phyloP scores from a whole-genome alignment of 495 filamentous ascomycete genomes.

The Hypomontagnella monticulosa region DNA sequence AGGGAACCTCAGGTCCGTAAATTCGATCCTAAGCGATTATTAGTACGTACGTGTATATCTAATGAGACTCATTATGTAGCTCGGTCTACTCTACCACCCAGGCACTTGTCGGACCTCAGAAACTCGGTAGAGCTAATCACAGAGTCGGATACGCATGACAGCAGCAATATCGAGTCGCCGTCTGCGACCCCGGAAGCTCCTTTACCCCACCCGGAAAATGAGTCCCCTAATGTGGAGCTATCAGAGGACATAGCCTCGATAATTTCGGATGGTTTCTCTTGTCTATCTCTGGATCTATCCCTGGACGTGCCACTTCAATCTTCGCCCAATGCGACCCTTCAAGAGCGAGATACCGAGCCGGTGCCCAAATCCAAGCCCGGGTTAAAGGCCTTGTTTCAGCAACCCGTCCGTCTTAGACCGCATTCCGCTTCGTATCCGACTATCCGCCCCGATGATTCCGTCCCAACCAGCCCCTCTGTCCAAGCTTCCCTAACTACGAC shows the following conservation, averaged over 20 bases:
- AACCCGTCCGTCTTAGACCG: constrained; percentile 2
- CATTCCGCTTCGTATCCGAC: not conserved
- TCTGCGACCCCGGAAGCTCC: not conserved
- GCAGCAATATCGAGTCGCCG: not conserved
- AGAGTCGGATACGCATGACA: not conserved
- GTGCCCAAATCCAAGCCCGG: not conserved
- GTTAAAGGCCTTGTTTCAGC: constrained; percentile 10
- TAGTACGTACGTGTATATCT: not conserved
- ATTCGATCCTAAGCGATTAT: not conserved
- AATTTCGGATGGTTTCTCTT: not conserved
- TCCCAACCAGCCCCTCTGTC: not conserved
- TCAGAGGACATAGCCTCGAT: not conserved
- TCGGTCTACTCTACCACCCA: not conserved
- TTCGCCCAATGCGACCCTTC: not conserved
- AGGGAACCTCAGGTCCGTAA: constrained; percentile 4
- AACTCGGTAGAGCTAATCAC: not conserved
- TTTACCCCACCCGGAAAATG: not conserved
- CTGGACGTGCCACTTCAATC: not conserved
- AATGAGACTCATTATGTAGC: constrained; percentile 4
- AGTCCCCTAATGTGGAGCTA: not conserved
- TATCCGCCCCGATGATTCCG: not conserved
- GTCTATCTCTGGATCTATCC: not conserved
- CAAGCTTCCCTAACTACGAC: not conserved
- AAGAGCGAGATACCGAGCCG: not conserved
- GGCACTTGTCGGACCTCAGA: not conserved